Conservation (phyloP, 2,329 filamentous ascomycete species). For the Sclerotinia sclerotiorum region DNA sequence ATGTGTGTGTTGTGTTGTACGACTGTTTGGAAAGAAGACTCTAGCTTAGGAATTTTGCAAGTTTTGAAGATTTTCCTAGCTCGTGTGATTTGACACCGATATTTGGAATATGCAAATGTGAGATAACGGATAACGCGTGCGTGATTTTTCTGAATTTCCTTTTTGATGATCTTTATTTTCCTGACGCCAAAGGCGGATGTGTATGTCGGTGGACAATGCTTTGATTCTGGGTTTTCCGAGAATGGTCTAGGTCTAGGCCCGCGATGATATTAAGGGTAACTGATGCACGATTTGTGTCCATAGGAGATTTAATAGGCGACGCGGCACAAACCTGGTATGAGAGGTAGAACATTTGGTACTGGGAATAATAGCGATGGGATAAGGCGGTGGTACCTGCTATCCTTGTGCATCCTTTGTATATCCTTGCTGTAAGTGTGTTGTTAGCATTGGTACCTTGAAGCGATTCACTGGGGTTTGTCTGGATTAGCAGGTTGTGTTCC, state of each 20-base stretch:
- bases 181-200: slow-evolving; percentile 19
- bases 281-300: slow-evolving; percentile 22
- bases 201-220: slow-evolving; percentile 19
- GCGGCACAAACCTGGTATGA: slow-evolving; percentile 20
- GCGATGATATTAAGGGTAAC: slow-evolving; percentile 7
- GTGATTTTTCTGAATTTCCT: slow-evolving; percentile 16
- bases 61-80: background rate
- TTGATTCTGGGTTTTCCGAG: slow-evolving; percentile 3
- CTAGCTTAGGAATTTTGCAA: background rate
- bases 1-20: background rate
- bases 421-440: slow-evolving; percentile 18
- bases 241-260: slow-evolving; percentile 20
- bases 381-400: slow-evolving; percentile 24
- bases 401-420: slow-evolving; percentile 24
- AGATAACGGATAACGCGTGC: background rate
- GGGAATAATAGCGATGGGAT: slow-evolving; percentile 18
- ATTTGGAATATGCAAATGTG: background rate
- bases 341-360: slow-evolving; percentile 16
- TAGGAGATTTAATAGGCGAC: slow-evolving; percentile 25
- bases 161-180: slow-evolving; percentile 21
- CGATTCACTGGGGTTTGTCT: slow-evolving; percentile 17
- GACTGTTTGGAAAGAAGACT: background rate
- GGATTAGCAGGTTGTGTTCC: slow-evolving; percentile 21
- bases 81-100: slow-evolving; percentile 1
- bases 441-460: slow-evolving; percentile 14